phyloP scores from a whole-genome alignment of 2,329 filamentous ascomycete species.

The Lojkania enalia region DNA sequence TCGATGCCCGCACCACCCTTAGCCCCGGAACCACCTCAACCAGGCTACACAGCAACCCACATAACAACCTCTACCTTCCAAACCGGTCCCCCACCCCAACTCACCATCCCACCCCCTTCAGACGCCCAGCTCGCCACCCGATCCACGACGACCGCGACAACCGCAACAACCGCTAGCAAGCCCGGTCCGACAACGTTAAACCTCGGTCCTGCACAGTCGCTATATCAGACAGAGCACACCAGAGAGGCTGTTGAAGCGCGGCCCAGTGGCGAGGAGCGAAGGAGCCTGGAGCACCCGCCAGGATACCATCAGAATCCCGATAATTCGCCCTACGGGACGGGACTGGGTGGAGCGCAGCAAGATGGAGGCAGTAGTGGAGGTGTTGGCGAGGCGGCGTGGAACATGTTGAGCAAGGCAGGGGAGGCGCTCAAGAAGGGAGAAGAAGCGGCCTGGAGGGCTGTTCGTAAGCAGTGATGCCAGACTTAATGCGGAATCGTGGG shows the following conservation, averaged over 20 bases:
- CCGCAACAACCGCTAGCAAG: slow-evolving; percentile 25
- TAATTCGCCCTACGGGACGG: slow-evolving; percentile 45
- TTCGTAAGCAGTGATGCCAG: slow-evolving; percentile 34
- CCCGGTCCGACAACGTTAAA: slow-evolving; percentile 45
- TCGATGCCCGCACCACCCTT: slow-evolving; percentile 19
- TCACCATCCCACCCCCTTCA: slow-evolving; percentile 44
- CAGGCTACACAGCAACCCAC: slow-evolving; percentile 40
- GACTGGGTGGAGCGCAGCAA: slow-evolving; percentile 30
- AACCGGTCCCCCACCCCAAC: slow-evolving; percentile 42
- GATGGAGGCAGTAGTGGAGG: slow-evolving; percentile 18
- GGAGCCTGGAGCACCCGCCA: slow-evolving; percentile 48
- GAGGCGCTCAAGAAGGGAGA: slow-evolving; percentile 41
- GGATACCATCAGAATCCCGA: slow-evolving; percentile 53
- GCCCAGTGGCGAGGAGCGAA: slow-evolving; percentile 14
- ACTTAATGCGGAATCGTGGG: not conserved
- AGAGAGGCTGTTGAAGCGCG: slow-evolving; percentile 22
- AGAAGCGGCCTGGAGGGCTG: slow-evolving; percentile 41
- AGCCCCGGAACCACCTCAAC: slow-evolving; percentile 38
- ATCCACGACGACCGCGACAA: slow-evolving; percentile 34
- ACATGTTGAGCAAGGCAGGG: slow-evolving; percentile 39
- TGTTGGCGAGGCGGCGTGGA: slow-evolving; percentile 40
- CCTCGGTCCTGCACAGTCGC: slow-evolving; percentile 36
- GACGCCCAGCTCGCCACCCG: slow-evolving; percentile 44
- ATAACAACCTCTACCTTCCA: slow-evolving; percentile 37
- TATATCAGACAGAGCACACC: slow-evolving; percentile 27